phyloP scores from a whole-genome alignment of 805 yeast species.

The Tetrapisispora arboricola region DNA sequence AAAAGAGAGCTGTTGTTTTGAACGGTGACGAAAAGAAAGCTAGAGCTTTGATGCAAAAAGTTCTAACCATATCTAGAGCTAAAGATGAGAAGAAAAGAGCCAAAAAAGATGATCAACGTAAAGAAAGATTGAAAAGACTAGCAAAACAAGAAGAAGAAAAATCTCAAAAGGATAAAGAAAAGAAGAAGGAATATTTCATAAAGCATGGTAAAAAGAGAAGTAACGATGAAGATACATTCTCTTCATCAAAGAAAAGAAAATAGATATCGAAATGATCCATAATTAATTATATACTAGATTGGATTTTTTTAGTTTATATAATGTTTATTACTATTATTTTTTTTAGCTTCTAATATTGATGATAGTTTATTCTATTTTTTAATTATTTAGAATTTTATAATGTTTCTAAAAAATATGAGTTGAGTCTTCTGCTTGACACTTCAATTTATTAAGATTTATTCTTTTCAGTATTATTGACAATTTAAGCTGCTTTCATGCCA shows the following conservation, averaged over 20 bases:
- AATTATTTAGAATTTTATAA: too few species aligned
- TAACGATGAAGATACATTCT: constrained; percentile 21
- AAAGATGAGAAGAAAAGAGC: constrained; percentile 68
- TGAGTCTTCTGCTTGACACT: too few species aligned
- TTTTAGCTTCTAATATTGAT: too few species aligned
- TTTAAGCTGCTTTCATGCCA: too few species aligned
- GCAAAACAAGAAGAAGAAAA: constrained; percentile 66
- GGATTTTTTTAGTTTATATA: too few species aligned
- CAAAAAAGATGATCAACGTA: constrained; percentile 67
- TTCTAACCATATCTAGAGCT: constrained; percentile 73
- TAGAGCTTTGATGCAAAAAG: constrained; percentile 76
- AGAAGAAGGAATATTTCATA: constrained; percentile 79
- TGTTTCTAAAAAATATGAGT: too few species aligned
- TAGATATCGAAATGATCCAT: not conserved
- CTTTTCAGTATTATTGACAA: too few species aligned
- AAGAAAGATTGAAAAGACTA: constrained; percentile 60
- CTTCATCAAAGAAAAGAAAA: constrained; percentile 10
- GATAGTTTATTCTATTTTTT: too few species aligned
- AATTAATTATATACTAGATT: too few species aligned
- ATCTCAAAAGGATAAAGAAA: constrained; percentile 66
- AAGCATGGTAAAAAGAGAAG: constrained; percentile 58
- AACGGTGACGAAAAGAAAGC: constrained; percentile 92
- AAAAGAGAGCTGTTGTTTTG: constrained; percentile 86
- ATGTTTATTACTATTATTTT: too few species aligned
- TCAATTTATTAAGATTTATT: too few species aligned